Evolutionary conservation across 2,329 filamentous ascomycete species (phyloP), one percentile per base, ranked within the genome.

Genomic region (Colletotrichum abscissum): DNA sequence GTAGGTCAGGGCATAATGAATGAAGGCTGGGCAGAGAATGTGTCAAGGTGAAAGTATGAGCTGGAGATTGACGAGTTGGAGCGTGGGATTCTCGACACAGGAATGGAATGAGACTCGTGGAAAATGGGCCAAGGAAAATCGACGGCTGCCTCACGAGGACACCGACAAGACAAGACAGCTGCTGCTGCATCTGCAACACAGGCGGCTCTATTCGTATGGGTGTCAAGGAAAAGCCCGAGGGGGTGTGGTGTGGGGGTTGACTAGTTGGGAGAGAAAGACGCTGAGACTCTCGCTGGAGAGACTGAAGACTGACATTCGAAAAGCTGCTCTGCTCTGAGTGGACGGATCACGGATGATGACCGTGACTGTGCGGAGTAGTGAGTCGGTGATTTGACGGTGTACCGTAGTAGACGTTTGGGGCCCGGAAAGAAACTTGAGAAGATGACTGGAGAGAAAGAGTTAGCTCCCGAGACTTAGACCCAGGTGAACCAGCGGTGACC

Each of bases 401-500:
- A 26, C 26, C 26, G 1, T 1, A 26, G 26, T 63, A 30, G 62
- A 38, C n/a, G 26, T 56, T 54, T 19, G 30, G 33, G 24, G 26
- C 54, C 54, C 24, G 22, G 12, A 22, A 28, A 24, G 24, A 28
- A 22, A 22, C 38, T 42, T 42, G 42, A n/a, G 9, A 49, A 22
- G 42, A 35, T 9, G 38, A 30, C 28, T 52, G n/a, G 62, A 26
- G 56, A 69, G 57, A 67, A n/a, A 22, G 42, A 22, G 8, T 49
- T 49, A 49, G 42, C 42, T 42, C 64, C 46, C 52, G 63, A 56
- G 55, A 33, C 55, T 11, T 33, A 5, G 33, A 12, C 33, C 60
- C n/a, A 65, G 35, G 52, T 69, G 56, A 73, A 73, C 30, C 71
- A 73, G 71, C 71, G 67, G 71, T 73, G 71, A 73, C 71, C 67